Percentiles rank a stretch among this genome's conserved stretches.
Conservation (phyloP, 139 green algal genomes). For the Microglena sp. region DNA sequence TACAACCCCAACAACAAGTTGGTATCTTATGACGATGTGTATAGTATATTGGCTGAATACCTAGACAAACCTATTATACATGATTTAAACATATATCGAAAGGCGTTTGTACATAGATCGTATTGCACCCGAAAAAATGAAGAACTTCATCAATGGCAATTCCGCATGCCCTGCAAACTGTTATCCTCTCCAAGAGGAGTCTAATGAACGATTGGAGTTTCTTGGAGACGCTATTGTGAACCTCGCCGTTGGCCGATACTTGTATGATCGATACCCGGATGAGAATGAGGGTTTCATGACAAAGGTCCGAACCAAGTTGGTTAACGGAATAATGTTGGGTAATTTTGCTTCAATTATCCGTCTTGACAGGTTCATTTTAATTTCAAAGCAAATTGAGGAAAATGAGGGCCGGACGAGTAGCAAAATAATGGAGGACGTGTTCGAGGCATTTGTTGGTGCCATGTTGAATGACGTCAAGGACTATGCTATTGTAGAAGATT, state of each 20-base stretch:
- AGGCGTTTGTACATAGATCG: conserved; percentile 3
- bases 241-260: background rate
- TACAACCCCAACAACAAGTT: no score
- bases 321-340: conserved; percentile 10
- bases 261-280: conserved; percentile 9
- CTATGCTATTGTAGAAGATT: no score
- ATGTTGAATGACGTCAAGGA: no score
- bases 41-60: background rate
- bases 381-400: background rate
- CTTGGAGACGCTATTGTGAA: conserved; percentile 15
- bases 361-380: no score
- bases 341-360: no score
- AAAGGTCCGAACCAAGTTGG: conserved; percentile 16
- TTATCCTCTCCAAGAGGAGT: background rate
- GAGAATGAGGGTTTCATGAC: conserved; percentile 21
- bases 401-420: background rate
- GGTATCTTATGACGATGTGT: no score
- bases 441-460: conserved; percentile 14
- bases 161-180: no score
- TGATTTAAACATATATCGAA: background rate
- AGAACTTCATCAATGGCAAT: no score
- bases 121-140: conserved; percentile 17
- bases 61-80: background rate
- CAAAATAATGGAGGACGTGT: conserved; percentile 14
- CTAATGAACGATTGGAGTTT: conserved; percentile 15